These are phyloP conservation scores for Penicillium palitans DNA, from an alignment of 2,329 filamentous ascomycete genomes.

Conservation along the genomic window DNA sequence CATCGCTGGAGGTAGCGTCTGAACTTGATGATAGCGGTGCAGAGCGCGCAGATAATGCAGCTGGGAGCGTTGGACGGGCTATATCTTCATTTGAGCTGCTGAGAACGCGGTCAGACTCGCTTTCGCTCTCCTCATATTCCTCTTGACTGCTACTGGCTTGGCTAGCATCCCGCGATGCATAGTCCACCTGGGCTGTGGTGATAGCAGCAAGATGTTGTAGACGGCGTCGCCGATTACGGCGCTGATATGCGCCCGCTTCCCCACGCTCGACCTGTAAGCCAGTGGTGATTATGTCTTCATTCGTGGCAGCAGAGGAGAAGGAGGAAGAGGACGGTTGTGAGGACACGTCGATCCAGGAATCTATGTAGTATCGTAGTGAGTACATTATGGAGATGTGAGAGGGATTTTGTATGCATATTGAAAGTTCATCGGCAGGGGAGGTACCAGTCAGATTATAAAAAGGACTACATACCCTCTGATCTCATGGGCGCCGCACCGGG, in stretches of 20 bases:
- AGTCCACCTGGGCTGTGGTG: conserved; percentile 44
- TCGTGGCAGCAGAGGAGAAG: conserved; percentile 68
- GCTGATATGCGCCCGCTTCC: conserved; percentile 51
- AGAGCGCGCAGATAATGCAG: conserved; percentile 26
- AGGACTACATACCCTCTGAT: conserved; percentile 44
- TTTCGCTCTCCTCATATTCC: conserved; percentile 92
- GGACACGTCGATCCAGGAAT: conserved; percentile 94
- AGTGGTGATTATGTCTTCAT: conserved; percentile 87
- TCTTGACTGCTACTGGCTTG: conserved; percentile 74
- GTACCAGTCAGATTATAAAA: conserved; percentile 18
- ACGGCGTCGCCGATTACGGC: conserved; percentile 57
- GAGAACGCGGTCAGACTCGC: conserved; percentile 74
- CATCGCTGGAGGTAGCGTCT: conserved; percentile 45
- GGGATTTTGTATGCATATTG: conserved; percentile 22
- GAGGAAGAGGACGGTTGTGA: conserved; percentile 94
- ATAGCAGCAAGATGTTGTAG: conserved; percentile 37
- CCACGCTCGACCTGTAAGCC: conserved; percentile 73
- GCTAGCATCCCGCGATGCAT: conserved; percentile 47
- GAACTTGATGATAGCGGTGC: conserved; percentile 29
- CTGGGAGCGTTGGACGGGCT: conserved; percentile 27
- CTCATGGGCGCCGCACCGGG: conserved; percentile 40
- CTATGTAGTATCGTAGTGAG: conserved; percentile 57
- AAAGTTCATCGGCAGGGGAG: conserved; percentile 18
- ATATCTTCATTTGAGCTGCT: conserved; percentile 64
- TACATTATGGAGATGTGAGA: conserved; percentile 36